Base-by-base conservation (phyloP, 2,329 filamentous ascomycete species). In the Zarea fungicola region DNA sequence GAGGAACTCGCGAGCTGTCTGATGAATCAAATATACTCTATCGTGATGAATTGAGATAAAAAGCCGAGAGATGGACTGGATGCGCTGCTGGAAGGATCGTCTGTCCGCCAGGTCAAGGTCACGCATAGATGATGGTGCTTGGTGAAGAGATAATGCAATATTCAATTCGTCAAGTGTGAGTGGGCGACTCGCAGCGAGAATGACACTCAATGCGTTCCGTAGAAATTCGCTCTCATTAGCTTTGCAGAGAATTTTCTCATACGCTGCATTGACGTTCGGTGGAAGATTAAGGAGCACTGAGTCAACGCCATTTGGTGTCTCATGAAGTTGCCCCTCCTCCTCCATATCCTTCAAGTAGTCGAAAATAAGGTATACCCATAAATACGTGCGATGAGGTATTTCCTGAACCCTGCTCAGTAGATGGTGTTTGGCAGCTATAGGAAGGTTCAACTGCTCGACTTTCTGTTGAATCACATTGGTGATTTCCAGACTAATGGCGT, bases 321-420 rank as follows among this genome's bases (percentile, higher is more conserved):
- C 29, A 58, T 60, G 21, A 64, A 57, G 36, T 22, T 22, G 5
- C 46, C 26, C 13, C 39, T n/a, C n/a, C n/a, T n/a, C n/a, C n/a
- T n/a, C n/a, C n/a, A n/a, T n/a, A n/a, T n/a, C 48, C 37, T 58
- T 18, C 11, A 69, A 49, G 42, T 62, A 56, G 13, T 67, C 54
- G 11, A 68, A 64, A 1, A 68, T 56, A 47, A 70, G 58, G 32
- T 65, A 57, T 5, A 67, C 54, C 67, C 62, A 70, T 13, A 71
- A 63, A 43, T 69, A 70, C 0, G 65, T 70, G 10, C 65, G 62
- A 29, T 69, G 55, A 1, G 52, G 23, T 21, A 48, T 48, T 7
- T 44, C 36, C 19, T 53, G 49, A 34, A 64, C 40, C 11, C 31
- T 52, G 48, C 53, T 13, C 43, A 51, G 35, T 1, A 67, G 41